Evolutionary conservation across 352 stramenopile species (phyloP), one percentile per base, ranked within the genome.

Genomic region (Phytophthora pinifolia): DNA sequence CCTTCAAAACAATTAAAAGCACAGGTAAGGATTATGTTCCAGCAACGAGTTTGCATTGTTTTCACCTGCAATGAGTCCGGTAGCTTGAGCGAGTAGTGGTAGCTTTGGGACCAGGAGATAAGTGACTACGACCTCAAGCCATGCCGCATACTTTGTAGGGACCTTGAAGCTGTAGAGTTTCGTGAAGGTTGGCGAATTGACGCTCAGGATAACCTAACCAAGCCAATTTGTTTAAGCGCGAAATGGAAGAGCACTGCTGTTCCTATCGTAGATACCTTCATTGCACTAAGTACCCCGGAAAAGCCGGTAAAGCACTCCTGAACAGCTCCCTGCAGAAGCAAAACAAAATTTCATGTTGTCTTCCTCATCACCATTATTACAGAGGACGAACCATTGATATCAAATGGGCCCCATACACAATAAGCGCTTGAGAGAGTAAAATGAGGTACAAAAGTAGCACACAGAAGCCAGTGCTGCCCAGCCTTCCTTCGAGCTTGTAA

Each of bases 71-170:
- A 94, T 44, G 18, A 97, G 91, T 14, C 89, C 89, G 32, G 82
- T 91, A 41, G 90, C 73, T 71, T 97, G 88, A 20, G 84, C 87
- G 20, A 96, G 57, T 35, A 97, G 82, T 9, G 88, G 94, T 10
- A 88, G 68, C 38, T 87, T 67, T 1, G 76, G 88, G 1, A 96
- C 83, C 15, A 96, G 55, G 14, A 92, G 30, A 42, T 94, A 88
- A 4, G 94, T 94, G 22, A 94, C 46, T 12, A 93, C 52, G 12
- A 97, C 67, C 62, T 97, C 89, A 2, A 96, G 68, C 88, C 89
- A 97, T 17, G 89, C 74, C 5, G 77, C 86, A 38, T 96, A 96
- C 44, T 94, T 92, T 2, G 86, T 93, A 6, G 86, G 85, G 12
- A 97, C 69, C 17, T 65, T 63, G 32, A 96, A 83, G 20, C 72